These are phyloP conservation scores for Rubia yunnanensis DNA, from an alignment of 257 asterid genomes.

Conservation along the genomic window DNA sequence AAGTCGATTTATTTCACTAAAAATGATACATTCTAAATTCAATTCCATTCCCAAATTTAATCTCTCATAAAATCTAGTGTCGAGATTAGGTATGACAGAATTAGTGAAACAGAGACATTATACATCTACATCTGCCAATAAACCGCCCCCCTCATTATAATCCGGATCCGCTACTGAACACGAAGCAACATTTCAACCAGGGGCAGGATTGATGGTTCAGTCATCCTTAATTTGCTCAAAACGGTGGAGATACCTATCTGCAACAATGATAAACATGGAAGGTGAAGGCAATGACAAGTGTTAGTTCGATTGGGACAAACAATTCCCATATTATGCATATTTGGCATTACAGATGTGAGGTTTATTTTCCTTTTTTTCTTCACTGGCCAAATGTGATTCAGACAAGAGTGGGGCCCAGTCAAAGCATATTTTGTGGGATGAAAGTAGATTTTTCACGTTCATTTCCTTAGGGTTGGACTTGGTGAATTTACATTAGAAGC, in stretches of 20 bases:
- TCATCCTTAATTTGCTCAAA: background rate
- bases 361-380: background rate
- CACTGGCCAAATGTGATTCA: constrained; percentile 22
- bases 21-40: no score
- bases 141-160: no score
- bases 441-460: background rate
- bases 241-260: background rate
- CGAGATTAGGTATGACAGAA: no score
- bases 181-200: no score
- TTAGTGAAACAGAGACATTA: no score
- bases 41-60: no score
- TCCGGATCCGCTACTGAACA: no score
- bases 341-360: background rate
- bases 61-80: no score
- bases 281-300: background rate
- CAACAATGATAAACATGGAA: background rate
- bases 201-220: background rate
- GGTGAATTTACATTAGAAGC: constrained; percentile 1
- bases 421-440: constrained; percentile 18
- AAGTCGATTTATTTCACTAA: no score
- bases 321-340: background rate
- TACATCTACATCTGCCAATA: no score
- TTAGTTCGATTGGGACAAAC: constrained; percentile 6
- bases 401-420: constrained; percentile 36
- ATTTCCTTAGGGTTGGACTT: constrained; percentile 3